Evolutionary conservation across 2,329 filamentous ascomycete species (phyloP).

Genomic region (Stemphylium vesicarium): DNA sequence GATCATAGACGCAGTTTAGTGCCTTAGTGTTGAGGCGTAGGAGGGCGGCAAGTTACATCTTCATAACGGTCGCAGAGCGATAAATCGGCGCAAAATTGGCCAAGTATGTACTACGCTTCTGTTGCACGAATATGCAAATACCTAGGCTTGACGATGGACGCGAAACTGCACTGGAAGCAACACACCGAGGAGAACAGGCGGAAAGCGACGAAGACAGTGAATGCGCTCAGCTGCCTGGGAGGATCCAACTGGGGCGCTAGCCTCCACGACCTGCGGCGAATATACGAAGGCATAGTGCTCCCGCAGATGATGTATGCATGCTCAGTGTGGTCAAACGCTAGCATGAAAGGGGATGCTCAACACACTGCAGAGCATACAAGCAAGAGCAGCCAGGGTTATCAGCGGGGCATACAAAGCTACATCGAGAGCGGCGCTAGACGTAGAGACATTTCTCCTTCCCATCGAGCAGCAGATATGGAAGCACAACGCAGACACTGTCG

Average conservation of each 20-base stretch:
- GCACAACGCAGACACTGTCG: slow-evolving; percentile 20
- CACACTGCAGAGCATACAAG: slow-evolving; percentile 23
- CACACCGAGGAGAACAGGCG: slow-evolving; percentile 17
- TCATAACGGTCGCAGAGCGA: too few species aligned
- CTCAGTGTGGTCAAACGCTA: slow-evolving; percentile 31
- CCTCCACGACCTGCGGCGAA: slow-evolving; percentile 21
- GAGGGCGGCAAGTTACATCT: too few species aligned
- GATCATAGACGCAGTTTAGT: too few species aligned
- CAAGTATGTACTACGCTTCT: too few species aligned
- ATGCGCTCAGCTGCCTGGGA: slow-evolving; percentile 17
- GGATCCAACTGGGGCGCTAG: slow-evolving; percentile 24
- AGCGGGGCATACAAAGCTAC: slow-evolving; percentile 31
- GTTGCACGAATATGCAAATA: neutral
- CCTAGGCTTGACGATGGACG: slow-evolving; percentile 22
- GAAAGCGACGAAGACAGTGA: slow-evolving; percentile 19
- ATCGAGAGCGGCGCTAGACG: slow-evolving; percentile 24
- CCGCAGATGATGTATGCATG: slow-evolving; percentile 41
- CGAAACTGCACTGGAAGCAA: slow-evolving; percentile 16
- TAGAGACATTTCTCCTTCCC: slow-evolving; percentile 9
- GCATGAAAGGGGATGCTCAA: slow-evolving; percentile 20
- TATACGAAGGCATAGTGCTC: slow-evolving; percentile 38
- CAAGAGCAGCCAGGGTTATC: slow-evolving; percentile 28
- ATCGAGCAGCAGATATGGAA: slow-evolving; percentile 25
- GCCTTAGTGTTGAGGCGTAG: too few species aligned
- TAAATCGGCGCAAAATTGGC: too few species aligned